Base-by-base conservation (phyloP, 2,329 filamentous ascomycete species). In the Pseudomassariella vexata region DNA sequence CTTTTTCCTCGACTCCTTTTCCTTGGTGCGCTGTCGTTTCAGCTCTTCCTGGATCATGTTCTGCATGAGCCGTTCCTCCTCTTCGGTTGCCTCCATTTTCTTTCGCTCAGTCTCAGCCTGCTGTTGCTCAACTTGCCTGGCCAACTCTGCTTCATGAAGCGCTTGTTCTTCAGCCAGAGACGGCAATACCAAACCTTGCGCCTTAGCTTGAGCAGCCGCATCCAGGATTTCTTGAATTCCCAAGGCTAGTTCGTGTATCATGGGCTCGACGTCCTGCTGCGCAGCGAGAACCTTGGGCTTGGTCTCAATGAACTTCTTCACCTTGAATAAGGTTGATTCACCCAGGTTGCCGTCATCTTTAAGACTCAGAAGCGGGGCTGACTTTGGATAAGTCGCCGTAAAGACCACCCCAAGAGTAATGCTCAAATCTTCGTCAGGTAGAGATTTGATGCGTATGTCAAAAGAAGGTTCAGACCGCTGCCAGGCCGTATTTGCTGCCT, bases 361-460 rank as follows among this genome's bases (percentile, higher is more conserved):
- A 26, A 94, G 53, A 5, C 72, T 77, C 10, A 95, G 61, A 9
- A 86, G 63, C 2, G 89, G 89, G 2, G 79, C 65, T 2, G 87
- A 84, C 52, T 86, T 94, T 4, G 90, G 92, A 55, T 96, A 96
- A 1, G 89, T 94, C 6, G 88, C 84, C 7, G 87, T 92, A 44
- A 96, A 66, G 35, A 85, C 81, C 32, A 94, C 86, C 28, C 76
- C 71, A n/a, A 96, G 62, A 2, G 76, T 78, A 23, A 88, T 68
- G 17, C 70, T 71, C 38, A 87, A 73, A 29, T 88, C 81, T 22
- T 78, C 70, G 49, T 92, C 82, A 0, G 78, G 80, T 4, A 78
- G 78, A 8, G 86, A 74, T 49, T 77, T 86, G 41, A 96, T 70
- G 32, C 73, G 76, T 32, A 96, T 79, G 45, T 85, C 85, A 55